Conservation (phyloP, 352 stramenopile species). For the Pythium sp. region DNA sequence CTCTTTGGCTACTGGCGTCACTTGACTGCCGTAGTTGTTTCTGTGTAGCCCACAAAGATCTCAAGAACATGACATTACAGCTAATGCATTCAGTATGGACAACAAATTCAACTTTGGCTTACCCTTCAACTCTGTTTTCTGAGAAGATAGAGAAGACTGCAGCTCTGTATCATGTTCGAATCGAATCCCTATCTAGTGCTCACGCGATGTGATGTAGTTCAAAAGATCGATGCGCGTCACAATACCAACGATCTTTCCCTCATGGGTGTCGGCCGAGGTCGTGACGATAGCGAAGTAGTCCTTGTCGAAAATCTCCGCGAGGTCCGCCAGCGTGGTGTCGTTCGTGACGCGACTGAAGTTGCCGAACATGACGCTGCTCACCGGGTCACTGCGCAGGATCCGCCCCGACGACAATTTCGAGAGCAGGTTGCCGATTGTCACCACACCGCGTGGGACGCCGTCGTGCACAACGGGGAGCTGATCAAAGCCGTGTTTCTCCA, state of each 20-base stretch:
- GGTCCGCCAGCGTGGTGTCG: constrained; percentile 87
- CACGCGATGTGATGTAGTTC: constrained; percentile 86
- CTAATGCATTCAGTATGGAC: neutral
- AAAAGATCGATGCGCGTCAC: constrained; percentile 96
- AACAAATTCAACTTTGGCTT: neutral
- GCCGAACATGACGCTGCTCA: constrained; percentile 94
- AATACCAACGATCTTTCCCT: constrained; percentile 95
- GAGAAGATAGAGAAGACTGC: neutral
- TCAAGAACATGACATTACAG: neutral
- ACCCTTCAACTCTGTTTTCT: neutral
- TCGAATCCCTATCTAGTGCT: neutral
- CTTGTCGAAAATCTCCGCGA: constrained; percentile 94
- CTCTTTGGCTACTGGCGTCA: neutral
- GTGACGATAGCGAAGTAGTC: constrained; percentile 96
- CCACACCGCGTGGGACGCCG: constrained; percentile 83
- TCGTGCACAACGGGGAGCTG: constrained; percentile 76
- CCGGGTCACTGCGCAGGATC: constrained; percentile 80
- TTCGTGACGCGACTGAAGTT: constrained; percentile 94
- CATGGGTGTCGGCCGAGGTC: constrained; percentile 31
- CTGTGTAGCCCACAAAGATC: neutral
- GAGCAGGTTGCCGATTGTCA: constrained; percentile 96
- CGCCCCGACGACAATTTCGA: constrained; percentile 88
- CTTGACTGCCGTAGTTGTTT: neutral
- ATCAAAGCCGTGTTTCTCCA: constrained; percentile 92
- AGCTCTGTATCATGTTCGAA: neutral